Evolutionary conservation across 192 early-diverging fungal genomes (phyloP), one percentile per base, ranked within the genome.

Genomic region (Umbelopsis ramanniana): DNA sequence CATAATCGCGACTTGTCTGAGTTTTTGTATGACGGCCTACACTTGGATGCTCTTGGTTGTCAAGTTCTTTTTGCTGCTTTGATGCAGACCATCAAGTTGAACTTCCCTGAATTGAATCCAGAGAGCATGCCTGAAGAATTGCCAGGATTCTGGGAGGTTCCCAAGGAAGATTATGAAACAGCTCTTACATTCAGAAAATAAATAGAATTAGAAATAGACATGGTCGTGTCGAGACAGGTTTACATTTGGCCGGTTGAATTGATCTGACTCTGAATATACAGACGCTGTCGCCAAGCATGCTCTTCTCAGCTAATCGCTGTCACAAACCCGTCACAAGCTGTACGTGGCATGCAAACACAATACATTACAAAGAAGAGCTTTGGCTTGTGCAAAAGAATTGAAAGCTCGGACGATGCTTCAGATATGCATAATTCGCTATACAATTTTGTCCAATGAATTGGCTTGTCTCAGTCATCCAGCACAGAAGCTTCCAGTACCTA

Each of bases 1-100:
- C 35, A 46, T 2, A 17, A 50, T 50, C 9, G 48, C 5, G 69
- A 69, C 21, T 48, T 79, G 2, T 54, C 69, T 15, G 77, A 84
- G 12, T 79, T 77, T 66, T 46, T 90, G 19, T 66, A 40, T 7
- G 90, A 92, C 66, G 90, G 90, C 0, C 24, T 92, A 6, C 88
- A 89, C 47, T 72, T 92, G 17, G 82, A 72, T 50, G 53, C 78
- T 8, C 73, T 76, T 37, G 90, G 89, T n/a, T 86, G 87, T 50
- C 48, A 50, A 50, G 48, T 50, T 21, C 6, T 50, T 0, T 50
- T n/a, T 21, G 19, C 15, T 0, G n/a, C n/a, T 17, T 21, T 50
- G 19, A 50, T 50, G 48, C 19, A 50, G 48, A 50, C 48, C 7
- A 50, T 50, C 17, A 50, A 50, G 48, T n/a, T 21, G n/a, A 21